These are phyloP conservation scores for Colletotrichum sp. DNA, from an alignment of 2,329 filamentous ascomycete species.

Conservation along the genomic window DNA sequence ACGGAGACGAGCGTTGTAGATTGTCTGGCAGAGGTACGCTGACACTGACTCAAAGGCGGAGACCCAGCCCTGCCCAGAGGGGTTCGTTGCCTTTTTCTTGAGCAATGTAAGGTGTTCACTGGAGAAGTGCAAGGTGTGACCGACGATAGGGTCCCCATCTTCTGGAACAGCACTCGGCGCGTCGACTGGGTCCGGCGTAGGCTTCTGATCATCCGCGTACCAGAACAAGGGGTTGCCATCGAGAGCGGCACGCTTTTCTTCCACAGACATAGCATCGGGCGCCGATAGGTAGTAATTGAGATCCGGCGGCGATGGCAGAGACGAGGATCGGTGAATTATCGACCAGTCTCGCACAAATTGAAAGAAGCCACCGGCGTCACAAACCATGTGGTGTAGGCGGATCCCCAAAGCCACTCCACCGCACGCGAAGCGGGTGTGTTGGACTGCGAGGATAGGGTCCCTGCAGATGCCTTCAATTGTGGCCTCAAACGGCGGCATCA, in stretches of 20 bases:
- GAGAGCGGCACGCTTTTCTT: background rate
- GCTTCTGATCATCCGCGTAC: background rate
- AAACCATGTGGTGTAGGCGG: background rate
- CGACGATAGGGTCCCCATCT: background rate
- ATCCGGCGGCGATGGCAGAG: background rate
- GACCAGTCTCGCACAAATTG: background rate
- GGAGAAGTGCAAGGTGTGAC: background rate
- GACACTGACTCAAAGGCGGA: background rate
- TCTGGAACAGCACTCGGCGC: too few relatives aligned
- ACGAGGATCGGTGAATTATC: background rate
- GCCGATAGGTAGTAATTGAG: background rate
- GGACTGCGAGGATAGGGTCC: background rate
- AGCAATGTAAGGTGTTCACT: background rate
- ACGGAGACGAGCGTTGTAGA: background rate
- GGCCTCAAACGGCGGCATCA: background rate
- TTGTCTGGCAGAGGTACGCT: background rate
- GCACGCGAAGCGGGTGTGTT: background rate
- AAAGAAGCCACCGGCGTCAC: background rate
- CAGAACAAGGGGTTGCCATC: background rate
- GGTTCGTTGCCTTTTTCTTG: background rate
- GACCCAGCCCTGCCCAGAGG: background rate
- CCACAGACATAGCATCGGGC: background rate
- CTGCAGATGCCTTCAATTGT: background rate
- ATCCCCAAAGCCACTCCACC: background rate
- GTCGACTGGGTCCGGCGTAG: accelerated